A percentile compares a stretch with the other conserved stretches of the same genome.
phyloP scores from a whole-genome alignment of 1,284 basidiomycete species.

The Marasmius tenuissimus region DNA sequence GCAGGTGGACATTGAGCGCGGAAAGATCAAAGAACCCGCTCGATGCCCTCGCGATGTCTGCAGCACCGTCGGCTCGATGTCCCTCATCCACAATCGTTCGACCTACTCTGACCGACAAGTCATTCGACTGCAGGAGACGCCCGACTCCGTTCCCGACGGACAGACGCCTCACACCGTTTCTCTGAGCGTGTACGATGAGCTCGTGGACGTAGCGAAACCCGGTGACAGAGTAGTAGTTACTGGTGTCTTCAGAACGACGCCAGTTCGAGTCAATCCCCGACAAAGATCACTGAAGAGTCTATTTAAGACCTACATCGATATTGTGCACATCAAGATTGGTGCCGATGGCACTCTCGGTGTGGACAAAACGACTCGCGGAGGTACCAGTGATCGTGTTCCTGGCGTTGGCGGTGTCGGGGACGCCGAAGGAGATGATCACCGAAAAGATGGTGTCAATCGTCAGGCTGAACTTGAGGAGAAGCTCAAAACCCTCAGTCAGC shows the following conservation, averaged over 20 bases:
- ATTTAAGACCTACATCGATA: conserved; percentile 97
- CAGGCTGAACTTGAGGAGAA: conserved; percentile 62
- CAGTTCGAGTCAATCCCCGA: conserved; percentile 91
- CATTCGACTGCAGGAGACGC: conserved; percentile 94
- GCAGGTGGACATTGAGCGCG: conserved; percentile 94
- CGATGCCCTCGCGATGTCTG: conserved; percentile 94
- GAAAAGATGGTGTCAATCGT: conserved; percentile 46
- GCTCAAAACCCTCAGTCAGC: conserved; percentile 68
- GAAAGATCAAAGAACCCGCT: conserved; percentile 91
- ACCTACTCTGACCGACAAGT: conserved; percentile 96
- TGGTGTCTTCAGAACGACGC: conserved; percentile 93
- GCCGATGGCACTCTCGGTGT: conserved; percentile 72
- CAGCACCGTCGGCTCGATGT: conserved; percentile 85
- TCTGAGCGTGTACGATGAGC: conserved; percentile 94
- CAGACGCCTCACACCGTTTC: conserved; percentile 98
- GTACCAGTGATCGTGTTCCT: conserved; percentile 65
- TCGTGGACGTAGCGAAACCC: conserved; percentile 94
- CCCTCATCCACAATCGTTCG: conserved; percentile 95
- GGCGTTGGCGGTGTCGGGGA: conserved; percentile 88
- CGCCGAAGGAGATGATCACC: conserved; percentile 56
- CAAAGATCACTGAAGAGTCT: conserved; percentile 91
- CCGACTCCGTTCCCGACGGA: conserved; percentile 96
- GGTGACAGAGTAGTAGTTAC: conserved; percentile 92
- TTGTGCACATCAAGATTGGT: conserved; percentile 88
- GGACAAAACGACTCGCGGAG: conserved; percentile 78